Evolutionary conservation across 305 asterid genomes (phyloP).

Genomic region (Nicotiana rustica): DNA sequence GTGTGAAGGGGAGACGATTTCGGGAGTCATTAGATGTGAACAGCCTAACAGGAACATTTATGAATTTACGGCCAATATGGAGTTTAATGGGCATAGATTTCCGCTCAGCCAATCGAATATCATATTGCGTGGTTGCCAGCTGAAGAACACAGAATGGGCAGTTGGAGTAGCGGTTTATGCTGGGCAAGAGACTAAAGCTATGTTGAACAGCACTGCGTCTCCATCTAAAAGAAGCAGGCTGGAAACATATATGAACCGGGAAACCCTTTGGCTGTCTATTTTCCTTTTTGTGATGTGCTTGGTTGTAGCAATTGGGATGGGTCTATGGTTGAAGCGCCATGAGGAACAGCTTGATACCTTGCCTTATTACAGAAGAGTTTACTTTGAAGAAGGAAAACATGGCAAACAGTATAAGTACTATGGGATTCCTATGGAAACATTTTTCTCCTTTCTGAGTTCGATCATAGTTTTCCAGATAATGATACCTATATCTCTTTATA

Average conservation of each 20-base stretch:
- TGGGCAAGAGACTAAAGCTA: conserved; percentile 94
- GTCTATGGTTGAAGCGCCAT: conserved; percentile 79
- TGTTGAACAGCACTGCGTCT: conserved; percentile 85
- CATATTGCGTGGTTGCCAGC: conserved; percentile 93
- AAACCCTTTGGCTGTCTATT: conserved; percentile 87
- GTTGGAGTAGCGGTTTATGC: conserved; percentile 96
- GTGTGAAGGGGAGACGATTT: conserved; percentile 59
- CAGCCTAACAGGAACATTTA: conserved; percentile 94
- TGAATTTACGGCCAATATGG: conserved; percentile 92
- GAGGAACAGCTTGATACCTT: conserved; percentile 71
- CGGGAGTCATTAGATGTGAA: conserved; percentile 87
- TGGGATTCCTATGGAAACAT: conserved; percentile 92
- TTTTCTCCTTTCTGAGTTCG: conserved; percentile 89
- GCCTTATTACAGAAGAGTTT: conserved; percentile 84
- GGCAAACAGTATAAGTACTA: conserved; percentile 69
- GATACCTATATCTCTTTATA: conserved; percentile 95
- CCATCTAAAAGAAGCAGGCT: conserved; percentile 94
- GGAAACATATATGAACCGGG: conserved; percentile 92
- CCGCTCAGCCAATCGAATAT: conserved; percentile 93
- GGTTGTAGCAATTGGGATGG: conserved; percentile 84
- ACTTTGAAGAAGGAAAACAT: conserved; percentile 55
- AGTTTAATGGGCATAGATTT: conserved; percentile 65
- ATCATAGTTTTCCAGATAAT: conserved; percentile 94
- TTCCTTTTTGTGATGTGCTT: conserved; percentile 84
- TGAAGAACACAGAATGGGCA: conserved; percentile 94